These are phyloP conservation scores for Colletotrichum abscissum DNA, from an alignment of 2,329 filamentous ascomycete species.

Conservation along the genomic window DNA sequence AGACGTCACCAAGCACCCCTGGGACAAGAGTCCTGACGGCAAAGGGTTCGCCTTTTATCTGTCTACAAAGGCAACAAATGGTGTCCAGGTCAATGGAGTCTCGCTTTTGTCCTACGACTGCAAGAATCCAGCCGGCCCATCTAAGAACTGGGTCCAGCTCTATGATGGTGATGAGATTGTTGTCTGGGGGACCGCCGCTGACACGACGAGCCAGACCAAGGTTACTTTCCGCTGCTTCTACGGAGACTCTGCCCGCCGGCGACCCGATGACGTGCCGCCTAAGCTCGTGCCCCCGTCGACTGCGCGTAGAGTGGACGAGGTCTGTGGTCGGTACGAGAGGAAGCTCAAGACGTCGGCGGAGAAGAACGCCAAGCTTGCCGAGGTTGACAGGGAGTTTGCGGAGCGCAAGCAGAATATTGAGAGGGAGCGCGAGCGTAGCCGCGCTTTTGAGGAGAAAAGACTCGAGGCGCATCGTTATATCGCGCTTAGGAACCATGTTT, in stretches of 20 bases:
- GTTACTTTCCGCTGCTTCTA: conserved; percentile 66
- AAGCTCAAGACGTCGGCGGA: conserved; percentile 54
- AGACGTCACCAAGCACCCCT: conserved; percentile 58
- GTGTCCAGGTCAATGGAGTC: conserved; percentile 82
- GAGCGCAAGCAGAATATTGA: conserved; percentile 54
- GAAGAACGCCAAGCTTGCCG: conserved; percentile 52
- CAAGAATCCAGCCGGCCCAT: conserved; percentile 65
- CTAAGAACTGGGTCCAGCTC: conserved; percentile 73
- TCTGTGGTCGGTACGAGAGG: conserved; percentile 58
- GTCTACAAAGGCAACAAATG: conserved; percentile 80
- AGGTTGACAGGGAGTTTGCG: conserved; percentile 57
- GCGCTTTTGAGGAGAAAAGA: conserved; percentile 60
- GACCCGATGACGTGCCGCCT: conserved; percentile 49
- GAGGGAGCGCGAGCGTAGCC: conserved; percentile 61
- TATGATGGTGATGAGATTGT: conserved; percentile 82
- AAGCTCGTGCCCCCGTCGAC: conserved; percentile 50
- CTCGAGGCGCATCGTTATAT: conserved; percentile 57
- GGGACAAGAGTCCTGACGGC: conserved; percentile 52
- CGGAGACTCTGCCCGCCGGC: conserved; percentile 62
- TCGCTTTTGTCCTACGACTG: conserved; percentile 67
- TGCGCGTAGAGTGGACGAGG: conserved; percentile 60
- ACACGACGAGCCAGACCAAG: conserved; percentile 51
- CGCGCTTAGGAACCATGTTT: conserved; percentile 25
- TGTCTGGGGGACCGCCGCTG: conserved; percentile 69
- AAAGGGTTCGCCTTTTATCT: conserved; percentile 78